phyloP scores from a whole-genome alignment of 2,329 filamentous ascomycete species.

The Macrophomina tecta region DNA sequence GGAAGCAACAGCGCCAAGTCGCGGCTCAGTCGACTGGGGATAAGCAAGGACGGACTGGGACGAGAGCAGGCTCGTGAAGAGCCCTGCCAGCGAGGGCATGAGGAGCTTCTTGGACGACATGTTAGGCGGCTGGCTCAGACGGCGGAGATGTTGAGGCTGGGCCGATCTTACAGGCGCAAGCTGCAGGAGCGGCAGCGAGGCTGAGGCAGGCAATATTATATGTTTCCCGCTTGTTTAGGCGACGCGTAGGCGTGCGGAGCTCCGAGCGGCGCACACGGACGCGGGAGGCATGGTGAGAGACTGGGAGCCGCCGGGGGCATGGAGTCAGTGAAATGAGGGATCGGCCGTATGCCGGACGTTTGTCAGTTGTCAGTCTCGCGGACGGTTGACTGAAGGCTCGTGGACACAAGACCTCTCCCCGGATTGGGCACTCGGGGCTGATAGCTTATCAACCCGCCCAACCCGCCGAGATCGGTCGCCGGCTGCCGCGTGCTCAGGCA shows the following conservation, averaged over 20 bases:
- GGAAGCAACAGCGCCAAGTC: conserved; percentile 54
- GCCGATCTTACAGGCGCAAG: background rate
- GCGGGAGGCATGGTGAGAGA: conserved; percentile 2
- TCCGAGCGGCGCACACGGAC: background rate
- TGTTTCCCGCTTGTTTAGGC: background rate
- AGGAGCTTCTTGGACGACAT: conserved; percentile 20
- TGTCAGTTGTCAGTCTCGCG: background rate
- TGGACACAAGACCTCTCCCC: background rate
- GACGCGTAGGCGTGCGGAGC: conserved; percentile 15
- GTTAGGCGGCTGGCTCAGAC: background rate
- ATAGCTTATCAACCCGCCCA: background rate
- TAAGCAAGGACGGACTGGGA: conserved; percentile 21
- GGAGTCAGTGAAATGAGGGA: conserved; percentile 16
- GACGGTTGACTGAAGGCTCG: background rate
- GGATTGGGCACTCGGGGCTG: background rate
- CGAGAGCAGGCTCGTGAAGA: conserved; percentile 24
- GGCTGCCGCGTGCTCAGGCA: background rate
- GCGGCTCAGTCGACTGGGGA: conserved; percentile 23
- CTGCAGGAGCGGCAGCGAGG: background rate
- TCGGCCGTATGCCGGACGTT: background rate
- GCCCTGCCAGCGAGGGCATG: conserved; percentile 26
- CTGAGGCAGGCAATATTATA: conserved; percentile 5
- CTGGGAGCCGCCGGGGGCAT: background rate
- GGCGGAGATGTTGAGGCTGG: background rate
- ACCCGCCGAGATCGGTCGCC: background rate